Percentiles rank a stretch among this genome's conserved stretches.
Conservation (phyloP, 2,329 filamentous ascomycete species). For the Didymella sp. region DNA sequence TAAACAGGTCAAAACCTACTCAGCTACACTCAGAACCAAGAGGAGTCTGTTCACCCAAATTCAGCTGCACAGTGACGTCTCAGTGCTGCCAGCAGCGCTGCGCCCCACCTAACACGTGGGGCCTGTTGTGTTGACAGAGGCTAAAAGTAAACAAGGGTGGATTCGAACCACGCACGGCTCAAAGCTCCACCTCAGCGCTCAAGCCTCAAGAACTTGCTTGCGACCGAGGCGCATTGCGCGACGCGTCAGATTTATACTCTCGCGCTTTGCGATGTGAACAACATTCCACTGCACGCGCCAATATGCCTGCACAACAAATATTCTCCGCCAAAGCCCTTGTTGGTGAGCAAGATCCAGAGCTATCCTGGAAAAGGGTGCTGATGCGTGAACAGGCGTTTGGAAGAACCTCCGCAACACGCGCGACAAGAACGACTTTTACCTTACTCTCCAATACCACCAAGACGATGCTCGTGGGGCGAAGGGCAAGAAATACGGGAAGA, state of each 20-base stretch:
- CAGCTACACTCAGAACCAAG: slow-evolving; percentile 6
- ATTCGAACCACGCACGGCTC: slow-evolving; percentile 9
- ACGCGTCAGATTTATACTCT: not conserved
- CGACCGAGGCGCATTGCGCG: not conserved
- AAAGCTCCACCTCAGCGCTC: slow-evolving; percentile 16
- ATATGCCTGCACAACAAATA: slow-evolving; percentile 40
- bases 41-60: not conserved
- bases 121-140: slow-evolving; percentile 12
- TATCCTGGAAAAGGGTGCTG: not conserved
- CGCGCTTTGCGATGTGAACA: slow-evolving; percentile 13
- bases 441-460: slow-evolving; percentile 46
- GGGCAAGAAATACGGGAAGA: slow-evolving; percentile 29
- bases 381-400: slow-evolving; percentile 33
- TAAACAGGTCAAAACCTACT: slow-evolving; percentile 14
- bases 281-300: slow-evolving; percentile 4
- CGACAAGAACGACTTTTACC: slow-evolving; percentile 42
- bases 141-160: slow-evolving; percentile 19
- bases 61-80: slow-evolving; percentile 14
- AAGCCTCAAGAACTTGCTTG: slow-evolving; percentile 15
- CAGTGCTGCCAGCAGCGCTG: slow-evolving; percentile 5
- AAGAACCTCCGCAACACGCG: slow-evolving; percentile 42
- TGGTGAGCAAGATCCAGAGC: slow-evolving; percentile 7
- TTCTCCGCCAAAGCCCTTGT: slow-evolving; percentile 45
- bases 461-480: slow-evolving; percentile 33
- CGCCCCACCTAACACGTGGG: slow-evolving; percentile 11